Conservation (phyloP, 2,329 filamentous ascomycete species). For the Harringtonia aguacate region DNA sequence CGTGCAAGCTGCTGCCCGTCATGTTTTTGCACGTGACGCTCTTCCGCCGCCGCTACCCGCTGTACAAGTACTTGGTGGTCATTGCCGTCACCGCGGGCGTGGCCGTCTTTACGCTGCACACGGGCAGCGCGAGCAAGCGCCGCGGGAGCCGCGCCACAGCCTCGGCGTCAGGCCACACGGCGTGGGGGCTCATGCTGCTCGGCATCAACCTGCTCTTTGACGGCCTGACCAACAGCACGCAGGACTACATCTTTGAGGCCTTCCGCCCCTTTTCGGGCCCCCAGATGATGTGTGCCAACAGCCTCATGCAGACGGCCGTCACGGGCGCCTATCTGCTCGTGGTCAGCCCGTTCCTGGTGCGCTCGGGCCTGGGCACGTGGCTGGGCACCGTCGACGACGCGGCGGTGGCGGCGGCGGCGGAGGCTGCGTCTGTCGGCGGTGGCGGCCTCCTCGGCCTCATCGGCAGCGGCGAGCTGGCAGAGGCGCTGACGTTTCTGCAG, state of each 20-base stretch:
- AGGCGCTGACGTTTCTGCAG: slow-evolving; percentile 72
- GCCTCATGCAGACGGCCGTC: slow-evolving; percentile 71
- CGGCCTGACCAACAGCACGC: slow-evolving; percentile 89
- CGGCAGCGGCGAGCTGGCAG: slow-evolving; percentile 64
- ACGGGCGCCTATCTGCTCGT: slow-evolving; percentile 67
- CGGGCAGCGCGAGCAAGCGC: slow-evolving; percentile 42
- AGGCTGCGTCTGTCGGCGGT: neutral
- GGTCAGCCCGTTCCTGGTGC: slow-evolving; percentile 67
- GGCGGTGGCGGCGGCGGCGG: slow-evolving; percentile 28
- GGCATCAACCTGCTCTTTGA: slow-evolving; percentile 89
- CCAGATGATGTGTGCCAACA: slow-evolving; percentile 99
- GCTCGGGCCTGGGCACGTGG: slow-evolving; percentile 52
- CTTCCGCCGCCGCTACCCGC: slow-evolving; percentile 78
- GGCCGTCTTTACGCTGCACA: slow-evolving; percentile 87
- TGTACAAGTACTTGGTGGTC: slow-evolving; percentile 95
- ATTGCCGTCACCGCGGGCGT: slow-evolving; percentile 84
- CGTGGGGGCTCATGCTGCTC: slow-evolving; percentile 75
- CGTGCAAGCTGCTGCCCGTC: slow-evolving; percentile 96
- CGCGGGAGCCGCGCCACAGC: slow-evolving; percentile 15
- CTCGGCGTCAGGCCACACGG: slow-evolving; percentile 39
- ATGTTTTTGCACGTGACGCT: slow-evolving; percentile 94
- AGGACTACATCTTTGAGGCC: slow-evolving; percentile 81
- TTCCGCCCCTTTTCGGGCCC: slow-evolving; percentile 79
- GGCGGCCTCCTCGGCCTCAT: slow-evolving; percentile 19
- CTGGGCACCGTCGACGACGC: slow-evolving; percentile 59